A percentile compares a stretch with the other conserved stretches of the same genome.
phyloP scores from a whole-genome alignment of 768 basidiomycete species.

The Leccinum olivaceopallidum region DNA sequence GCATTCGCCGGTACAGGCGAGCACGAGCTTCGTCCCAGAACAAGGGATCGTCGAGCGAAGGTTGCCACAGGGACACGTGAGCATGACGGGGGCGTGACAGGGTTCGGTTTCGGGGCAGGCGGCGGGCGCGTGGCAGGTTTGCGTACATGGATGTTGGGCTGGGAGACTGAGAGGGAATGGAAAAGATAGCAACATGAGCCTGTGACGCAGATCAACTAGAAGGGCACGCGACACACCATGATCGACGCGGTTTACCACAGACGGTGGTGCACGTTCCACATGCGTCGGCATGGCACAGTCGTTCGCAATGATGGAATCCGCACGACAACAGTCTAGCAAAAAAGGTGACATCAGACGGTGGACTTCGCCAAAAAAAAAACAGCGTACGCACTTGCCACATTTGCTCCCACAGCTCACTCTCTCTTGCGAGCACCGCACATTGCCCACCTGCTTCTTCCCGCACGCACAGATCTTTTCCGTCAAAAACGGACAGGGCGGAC shows the following conservation, averaged over 20 bases:
- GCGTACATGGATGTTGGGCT: conserved; percentile 70
- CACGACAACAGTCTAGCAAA: conserved; percentile 62
- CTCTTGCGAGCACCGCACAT: conserved; percentile 82
- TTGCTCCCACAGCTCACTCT: conserved; percentile 77
- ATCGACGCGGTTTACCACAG: conserved; percentile 86
- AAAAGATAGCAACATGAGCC: background rate
- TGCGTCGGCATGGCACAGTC: conserved; percentile 76
- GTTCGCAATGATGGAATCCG: conserved; percentile 88
- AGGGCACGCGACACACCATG: conserved; percentile 55
- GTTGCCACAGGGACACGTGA: conserved; percentile 83
- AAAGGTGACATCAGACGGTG: background rate
- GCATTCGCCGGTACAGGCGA: conserved; percentile 86
- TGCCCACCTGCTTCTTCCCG: conserved; percentile 77
- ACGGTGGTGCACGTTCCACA: conserved; percentile 76
- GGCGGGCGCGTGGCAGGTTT: conserved; percentile 86
- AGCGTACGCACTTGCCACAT: conserved; percentile 67
- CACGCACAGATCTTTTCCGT: conserved; percentile 84
- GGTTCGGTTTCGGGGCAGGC: conserved; percentile 79
- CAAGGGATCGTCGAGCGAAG: conserved; percentile 74
- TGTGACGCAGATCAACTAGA: background rate
- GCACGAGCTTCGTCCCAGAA: conserved; percentile 44
- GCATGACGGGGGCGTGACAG: conserved; percentile 64
- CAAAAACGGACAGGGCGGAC: conserved; percentile 88
- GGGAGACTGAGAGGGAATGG: conserved; percentile 49
- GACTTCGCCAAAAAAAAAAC: background rate